A percentile compares a stretch with the other conserved stretches of the same genome.
phyloP scores from a whole-genome alignment of 257 asterid species.

The Solanum virginianum region DNA sequence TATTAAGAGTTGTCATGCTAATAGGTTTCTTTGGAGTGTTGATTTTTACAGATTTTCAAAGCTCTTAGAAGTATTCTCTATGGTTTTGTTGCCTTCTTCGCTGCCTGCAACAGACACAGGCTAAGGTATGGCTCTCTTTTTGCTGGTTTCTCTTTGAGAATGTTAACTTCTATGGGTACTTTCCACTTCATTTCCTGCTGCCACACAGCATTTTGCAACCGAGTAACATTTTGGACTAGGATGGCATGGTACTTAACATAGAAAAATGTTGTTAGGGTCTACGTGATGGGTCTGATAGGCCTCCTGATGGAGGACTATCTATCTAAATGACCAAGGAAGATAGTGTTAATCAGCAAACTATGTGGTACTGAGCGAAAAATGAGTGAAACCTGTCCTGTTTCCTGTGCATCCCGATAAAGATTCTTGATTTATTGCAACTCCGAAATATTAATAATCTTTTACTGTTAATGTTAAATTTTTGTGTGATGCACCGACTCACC shows the following conservation, averaged over 20 bases:
- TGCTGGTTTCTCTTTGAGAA: not conserved
- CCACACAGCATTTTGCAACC: not conserved
- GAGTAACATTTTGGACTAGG: not conserved
- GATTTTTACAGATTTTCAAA: slow-evolving; percentile 52
- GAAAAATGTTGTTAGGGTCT: not conserved
- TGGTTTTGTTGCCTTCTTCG: slow-evolving; percentile 78
- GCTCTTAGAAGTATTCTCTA: slow-evolving; percentile 89
- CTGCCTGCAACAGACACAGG: slow-evolving; percentile 84
- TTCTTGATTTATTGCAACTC: not conserved
- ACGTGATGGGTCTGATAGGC: not conserved
- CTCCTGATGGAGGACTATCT: not conserved
- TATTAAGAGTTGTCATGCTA: not conserved
- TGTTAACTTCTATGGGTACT: not conserved
- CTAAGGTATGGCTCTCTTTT: slow-evolving; percentile 44
- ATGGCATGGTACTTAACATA: not conserved
- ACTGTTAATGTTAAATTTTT: not conserved
- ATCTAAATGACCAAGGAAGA: not conserved
- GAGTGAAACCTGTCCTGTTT: not conserved
- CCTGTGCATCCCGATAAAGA: not conserved
- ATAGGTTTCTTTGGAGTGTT: not conserved
- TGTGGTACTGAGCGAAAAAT: not conserved
- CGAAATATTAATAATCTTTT: not conserved
- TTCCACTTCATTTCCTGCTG: not conserved
- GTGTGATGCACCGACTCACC: not conserved
- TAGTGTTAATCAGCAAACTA: not conserved